phyloP scores from a whole-genome alignment of 768 basidiomycete genomes.

The Kwoniella sp. region DNA sequence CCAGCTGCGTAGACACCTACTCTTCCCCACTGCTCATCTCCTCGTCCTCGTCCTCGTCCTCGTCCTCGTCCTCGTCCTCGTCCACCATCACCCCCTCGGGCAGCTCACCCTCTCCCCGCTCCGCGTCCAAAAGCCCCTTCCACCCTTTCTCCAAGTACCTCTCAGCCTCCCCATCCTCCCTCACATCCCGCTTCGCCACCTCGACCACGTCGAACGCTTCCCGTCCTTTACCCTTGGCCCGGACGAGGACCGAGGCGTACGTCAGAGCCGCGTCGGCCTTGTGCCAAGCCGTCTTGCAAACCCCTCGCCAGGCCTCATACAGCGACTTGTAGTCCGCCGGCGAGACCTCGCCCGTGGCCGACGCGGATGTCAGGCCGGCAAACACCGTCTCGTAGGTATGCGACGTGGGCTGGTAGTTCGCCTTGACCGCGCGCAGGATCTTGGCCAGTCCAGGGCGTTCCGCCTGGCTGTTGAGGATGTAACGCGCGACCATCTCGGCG shows the following conservation, averaged over 20 bases:
- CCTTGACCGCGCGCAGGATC: not conserved
- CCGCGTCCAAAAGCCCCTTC: conserved; percentile 16
- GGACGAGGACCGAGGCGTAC: conserved; percentile 23
- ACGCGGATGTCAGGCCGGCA: not conserved
- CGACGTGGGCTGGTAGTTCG: conserved; percentile 11
- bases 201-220: conserved; percentile 26
- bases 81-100: conserved; percentile 3
- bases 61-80: conserved; percentile 8
- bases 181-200: conserved; percentile 20
- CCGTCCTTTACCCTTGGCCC: conserved; percentile 15
- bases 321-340: conserved; percentile 15
- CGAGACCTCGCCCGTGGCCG: not conserved
- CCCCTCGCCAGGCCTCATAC: conserved; percentile 27
- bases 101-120: conserved; percentile 1
- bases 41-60: conserved; percentile 10
- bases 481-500: conserved; percentile 1
- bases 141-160: conserved; percentile 7
- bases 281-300: conserved; percentile 13
- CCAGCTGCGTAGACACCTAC: no score
- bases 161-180: conserved; percentile 9
- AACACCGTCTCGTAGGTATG: conserved; percentile 24
- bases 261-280: conserved; percentile 24
- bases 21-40: conserved; percentile 1
- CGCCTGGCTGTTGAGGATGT: not conserved
- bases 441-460: not conserved